Conservation (phyloP, 345 rosid genomes). For the Arabidopsis thaliana region TAIR10.1 NC_003074.8:2555501-2556000, state of each 20-base stretch:
- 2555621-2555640: neutral
- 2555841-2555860: neutral
- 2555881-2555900: neutral
- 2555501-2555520: conserved; percentile 60
- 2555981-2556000: conserved; percentile 38
- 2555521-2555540: conserved; percentile 19
- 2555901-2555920: neutral
- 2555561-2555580: conserved; percentile 78
- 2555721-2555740: conserved; percentile 34
- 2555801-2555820: conserved; percentile 12
- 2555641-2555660: neutral
- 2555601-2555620: conserved; percentile 65
- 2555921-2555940: neutral
- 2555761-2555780: conserved; percentile 1
- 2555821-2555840: conserved; percentile 21
- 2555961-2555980: conserved; percentile 52
- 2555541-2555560: conserved; percentile 77
- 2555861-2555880: neutral
- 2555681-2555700: conserved; percentile 62
- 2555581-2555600: conserved; percentile 80
- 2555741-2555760: conserved; percentile 13
- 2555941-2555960: neutral
- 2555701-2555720: conserved; percentile 58
- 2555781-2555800: conserved; percentile 26
- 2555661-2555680: neutral